Conservation (phyloP, 1,139 yeast genomes). For the Candida tetrigidarum region DNA sequence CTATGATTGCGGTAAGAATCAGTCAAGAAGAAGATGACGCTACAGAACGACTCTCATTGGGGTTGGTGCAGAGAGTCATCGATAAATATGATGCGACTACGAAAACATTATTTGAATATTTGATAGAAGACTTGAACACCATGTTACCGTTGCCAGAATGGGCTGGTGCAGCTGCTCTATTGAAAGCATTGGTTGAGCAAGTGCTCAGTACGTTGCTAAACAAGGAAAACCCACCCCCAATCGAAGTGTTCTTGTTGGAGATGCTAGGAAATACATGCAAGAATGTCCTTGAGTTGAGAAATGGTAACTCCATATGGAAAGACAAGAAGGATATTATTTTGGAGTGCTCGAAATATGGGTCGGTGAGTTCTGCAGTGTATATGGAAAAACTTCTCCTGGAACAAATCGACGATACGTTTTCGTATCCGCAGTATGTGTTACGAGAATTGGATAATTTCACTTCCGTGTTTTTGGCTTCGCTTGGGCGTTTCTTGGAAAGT, state of each 20-base stretch:
- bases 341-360: neutral
- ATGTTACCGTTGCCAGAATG: constrained; percentile 61
- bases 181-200: constrained; percentile 6
- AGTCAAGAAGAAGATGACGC: constrained; percentile 2
- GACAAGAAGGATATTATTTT: neutral
- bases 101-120: constrained; percentile 50
- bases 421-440: constrained; percentile 8
- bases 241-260: constrained; percentile 16
- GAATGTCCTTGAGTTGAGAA: constrained; percentile 2
- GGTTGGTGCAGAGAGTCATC: neutral
- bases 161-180: constrained; percentile 53
- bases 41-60: neutral
- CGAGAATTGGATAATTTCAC: constrained; percentile 41
- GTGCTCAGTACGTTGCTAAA: neutral
- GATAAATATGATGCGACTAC: constrained; percentile 12
- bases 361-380: neutral
- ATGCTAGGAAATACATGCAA: constrained; percentile 14
- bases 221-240: constrained; percentile 4
- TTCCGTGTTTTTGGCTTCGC: constrained; percentile 54
- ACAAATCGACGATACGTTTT: neutral
- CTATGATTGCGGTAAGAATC: constrained; percentile 47
- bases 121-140: constrained; percentile 57
- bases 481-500: constrained; percentile 54
- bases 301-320: too few relatives aligned
- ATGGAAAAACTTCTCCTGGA: neutral